Evolutionary conservation across 805 yeast genomes (phyloP).

Genomic region (Ascoidea asiatica): DNA sequence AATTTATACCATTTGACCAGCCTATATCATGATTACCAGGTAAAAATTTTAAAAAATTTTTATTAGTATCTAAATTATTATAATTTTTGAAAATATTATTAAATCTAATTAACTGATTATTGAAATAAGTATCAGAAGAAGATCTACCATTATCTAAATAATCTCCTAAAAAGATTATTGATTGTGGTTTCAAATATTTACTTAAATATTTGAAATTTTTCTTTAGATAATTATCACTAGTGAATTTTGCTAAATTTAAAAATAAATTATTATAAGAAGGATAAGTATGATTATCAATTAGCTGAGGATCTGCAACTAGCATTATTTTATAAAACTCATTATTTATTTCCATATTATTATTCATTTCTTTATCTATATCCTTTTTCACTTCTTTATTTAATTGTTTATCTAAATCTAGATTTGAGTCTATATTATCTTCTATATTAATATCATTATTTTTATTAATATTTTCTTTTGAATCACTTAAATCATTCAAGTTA

Average conservation of each 20-base stretch:
- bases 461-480: no score
- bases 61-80: slow-evolving; percentile 27
- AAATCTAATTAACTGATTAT: slow-evolving; percentile 57
- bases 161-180: slow-evolving; percentile 77
- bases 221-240: slow-evolving; percentile 70
- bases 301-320: slow-evolving; percentile 86
- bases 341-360: slow-evolving; percentile 7
- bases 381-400: neutral
- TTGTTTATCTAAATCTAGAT: no score
- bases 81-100: slow-evolving; percentile 48
- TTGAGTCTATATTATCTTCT: neutral
- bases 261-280: slow-evolving; percentile 46
- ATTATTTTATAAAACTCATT: slow-evolving; percentile 35
- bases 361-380: neutral
- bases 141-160: slow-evolving; percentile 90
- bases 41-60: slow-evolving; percentile 20
- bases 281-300: slow-evolving; percentile 80
- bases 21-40: slow-evolving; percentile 99
- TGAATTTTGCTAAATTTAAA: slow-evolving; percentile 39
- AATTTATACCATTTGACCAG: slow-evolving; percentile 60
- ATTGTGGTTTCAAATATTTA: slow-evolving; percentile 51
- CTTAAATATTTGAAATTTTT: slow-evolving; percentile 58
- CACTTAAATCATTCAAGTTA: neutral
- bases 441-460: neutral
- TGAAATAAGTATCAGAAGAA: slow-evolving; percentile 61